Conservation (phyloP, 2,329 filamentous ascomycete species). For the Calonectria pseudoturangicola region DNA sequence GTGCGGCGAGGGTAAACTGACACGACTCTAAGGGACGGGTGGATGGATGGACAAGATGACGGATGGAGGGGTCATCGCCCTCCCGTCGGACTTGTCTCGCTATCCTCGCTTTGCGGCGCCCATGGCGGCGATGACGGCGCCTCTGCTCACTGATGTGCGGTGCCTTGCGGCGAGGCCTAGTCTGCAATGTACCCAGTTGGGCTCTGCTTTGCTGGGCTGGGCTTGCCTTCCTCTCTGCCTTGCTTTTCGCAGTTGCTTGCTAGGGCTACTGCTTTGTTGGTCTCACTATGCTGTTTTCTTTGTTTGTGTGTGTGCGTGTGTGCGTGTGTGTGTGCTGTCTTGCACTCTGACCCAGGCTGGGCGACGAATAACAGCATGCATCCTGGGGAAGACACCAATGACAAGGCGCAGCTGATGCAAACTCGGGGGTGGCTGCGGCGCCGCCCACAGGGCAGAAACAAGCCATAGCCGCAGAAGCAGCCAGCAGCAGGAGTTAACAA, state of each 20-base stretch:
- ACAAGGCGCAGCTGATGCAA: conserved; percentile 16
- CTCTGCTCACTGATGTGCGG: conserved; percentile 19
- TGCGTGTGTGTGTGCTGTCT: conserved; percentile 17
- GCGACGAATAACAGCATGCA: conserved; percentile 9
- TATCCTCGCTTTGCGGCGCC: conserved; percentile 29
- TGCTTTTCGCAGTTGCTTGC: conserved; percentile 20
- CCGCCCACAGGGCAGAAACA: conserved; percentile 24
- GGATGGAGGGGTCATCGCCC: conserved; percentile 30
- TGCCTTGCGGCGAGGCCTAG: conserved; percentile 17
- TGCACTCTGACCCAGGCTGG: neutral
- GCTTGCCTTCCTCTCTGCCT: neutral
- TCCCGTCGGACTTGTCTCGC: conserved; percentile 40
- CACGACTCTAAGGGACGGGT: conserved; percentile 32
- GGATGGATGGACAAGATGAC: conserved; percentile 41
- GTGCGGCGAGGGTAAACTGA: conserved; percentile 26
- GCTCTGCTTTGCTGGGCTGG: neutral
- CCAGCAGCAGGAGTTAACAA: conserved; percentile 1
- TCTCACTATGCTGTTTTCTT: conserved; percentile 27
- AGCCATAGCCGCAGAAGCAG: conserved; percentile 10
- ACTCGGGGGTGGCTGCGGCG: conserved; percentile 29
- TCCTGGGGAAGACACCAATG: conserved; percentile 22
- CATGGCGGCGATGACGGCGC: conserved; percentile 29
- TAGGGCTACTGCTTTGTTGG: conserved; percentile 22
- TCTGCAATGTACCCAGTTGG: neutral
- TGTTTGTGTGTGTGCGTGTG: neutral